phyloP scores from a whole-genome alignment of 768 basidiomycete species.

The Chlorophyllum brunneum region DNA sequence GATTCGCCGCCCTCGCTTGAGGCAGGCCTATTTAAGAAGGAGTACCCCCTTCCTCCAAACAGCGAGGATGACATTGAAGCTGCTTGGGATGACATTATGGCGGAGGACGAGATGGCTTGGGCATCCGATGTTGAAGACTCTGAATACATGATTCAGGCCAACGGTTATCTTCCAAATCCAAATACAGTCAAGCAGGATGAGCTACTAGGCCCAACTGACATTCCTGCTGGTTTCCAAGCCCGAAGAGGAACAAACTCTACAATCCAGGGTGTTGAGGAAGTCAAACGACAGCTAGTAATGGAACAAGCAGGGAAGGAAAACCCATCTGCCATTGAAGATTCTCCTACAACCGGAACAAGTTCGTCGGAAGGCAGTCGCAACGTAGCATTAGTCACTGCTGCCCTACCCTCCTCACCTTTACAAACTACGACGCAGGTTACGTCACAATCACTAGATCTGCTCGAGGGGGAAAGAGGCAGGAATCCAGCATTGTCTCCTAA shows the following conservation, averaged over 20 bases:
- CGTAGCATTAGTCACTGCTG: slow-evolving; percentile 26
- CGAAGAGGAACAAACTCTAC: slow-evolving; percentile 18
- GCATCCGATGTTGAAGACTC: slow-evolving; percentile 41
- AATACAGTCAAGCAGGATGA: not conserved
- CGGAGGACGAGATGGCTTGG: slow-evolving; percentile 43
- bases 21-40: slow-evolving; percentile 34
- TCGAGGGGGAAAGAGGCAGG: slow-evolving; percentile 43
- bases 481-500: slow-evolving; percentile 52
- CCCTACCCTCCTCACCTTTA: slow-evolving; percentile 12
- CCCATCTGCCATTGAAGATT: slow-evolving; percentile 22
- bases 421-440: slow-evolving; percentile 1
- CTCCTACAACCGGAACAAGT: slow-evolving; percentile 7
- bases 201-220: not conserved
- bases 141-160: slow-evolving; percentile 4
- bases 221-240: slow-evolving; percentile 11
- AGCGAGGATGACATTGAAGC: slow-evolving; percentile 48
- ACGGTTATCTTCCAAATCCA: not conserved
- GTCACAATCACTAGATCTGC: slow-evolving; percentile 2
- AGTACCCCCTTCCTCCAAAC: slow-evolving; percentile 25
- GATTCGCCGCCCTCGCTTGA: slow-evolving; percentile 54
- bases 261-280: slow-evolving; percentile 12
- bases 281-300: slow-evolving; percentile 1
- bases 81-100: slow-evolving; percentile 50
- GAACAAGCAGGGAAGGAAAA: not conserved
- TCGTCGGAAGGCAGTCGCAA: slow-evolving; percentile 45